Base-by-base conservation (phyloP, 768 basidiomycete species). In the Boletus reticuloceps region DNA sequence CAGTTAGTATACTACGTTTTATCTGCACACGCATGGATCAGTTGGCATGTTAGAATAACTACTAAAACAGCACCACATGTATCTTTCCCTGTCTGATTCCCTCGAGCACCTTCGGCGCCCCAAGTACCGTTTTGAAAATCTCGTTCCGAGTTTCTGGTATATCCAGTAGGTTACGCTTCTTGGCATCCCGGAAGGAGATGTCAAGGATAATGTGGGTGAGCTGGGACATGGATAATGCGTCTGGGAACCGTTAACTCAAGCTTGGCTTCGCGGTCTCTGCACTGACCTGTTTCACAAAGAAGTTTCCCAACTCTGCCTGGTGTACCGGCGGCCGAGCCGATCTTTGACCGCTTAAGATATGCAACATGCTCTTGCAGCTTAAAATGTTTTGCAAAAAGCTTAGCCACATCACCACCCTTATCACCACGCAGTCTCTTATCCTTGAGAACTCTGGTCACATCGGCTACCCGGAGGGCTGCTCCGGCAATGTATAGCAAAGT, bases 371-470 rank as follows among this genome's bases (percentile, higher is more conserved):
- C 91, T 47, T 86, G 76, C 39, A 95, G 76, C 73, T 95, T 97
- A 74, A 96, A 85, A 68, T 98, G 95, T 71, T 88, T 94, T 31
- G 95, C 93, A 64, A 98, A 98, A 27, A 99, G 82, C 71, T 98
- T 98, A 20, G 90, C 94, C 32, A 97, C 87, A 60, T 96, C 92
- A 12, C 91, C 93, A 52, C 91, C 86, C 67, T 92, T 94, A 22
- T 90, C 86, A 36, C 89, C 88, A 52, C 84, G 77, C 49, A 91
- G 76, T 58, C 73, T 81, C 71, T 81, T 84, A 71, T 85, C 80
- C 69, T 81, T 86, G 51, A 94, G 77, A 50, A 83, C 75, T 55
- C 92, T 77, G 37, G 90, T 88, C 19, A 94, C 82, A 70, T 98
- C 93, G 48, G 85, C 87, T n/a, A 94, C 94, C 48, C 96, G 82